A percentile compares a stretch with the other conserved stretches of the same genome.
phyloP scores from a whole-genome alignment of 2,329 filamentous ascomycete species.

The Fusarium nanum region DNA sequence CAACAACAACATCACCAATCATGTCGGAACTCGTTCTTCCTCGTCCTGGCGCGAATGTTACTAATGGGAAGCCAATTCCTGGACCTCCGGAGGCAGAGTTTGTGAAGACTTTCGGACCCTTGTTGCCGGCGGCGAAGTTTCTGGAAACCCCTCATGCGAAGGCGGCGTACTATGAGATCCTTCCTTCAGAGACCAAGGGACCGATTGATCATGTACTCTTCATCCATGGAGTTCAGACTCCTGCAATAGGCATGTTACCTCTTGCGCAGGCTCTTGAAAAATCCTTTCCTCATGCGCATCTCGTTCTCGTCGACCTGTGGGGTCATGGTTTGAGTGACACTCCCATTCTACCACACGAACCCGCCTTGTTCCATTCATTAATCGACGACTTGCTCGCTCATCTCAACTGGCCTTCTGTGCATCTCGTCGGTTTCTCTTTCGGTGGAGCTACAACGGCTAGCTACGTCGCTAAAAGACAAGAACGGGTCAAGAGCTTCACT shows the following conservation, averaged over 20 bases:
- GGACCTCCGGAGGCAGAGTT: conserved; percentile 54
- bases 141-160: conserved; percentile 49
- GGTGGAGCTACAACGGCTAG: conserved; percentile 55
- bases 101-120: conserved; percentile 50
- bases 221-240: conserved; percentile 64
- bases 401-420: conserved; percentile 56
- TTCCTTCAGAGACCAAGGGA: conserved; percentile 5
- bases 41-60: neutral
- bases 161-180: conserved; percentile 56
- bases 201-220: conserved; percentile 53
- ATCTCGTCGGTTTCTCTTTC: conserved; percentile 64
- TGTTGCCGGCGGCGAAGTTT: conserved; percentile 54
- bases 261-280: conserved; percentile 53
- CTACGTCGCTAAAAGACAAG: conserved; percentile 50
- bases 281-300: conserved; percentile 51
- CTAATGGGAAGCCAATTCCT: conserved; percentile 39
- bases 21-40: neutral
- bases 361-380: conserved; percentile 56
- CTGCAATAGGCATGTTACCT: conserved; percentile 60
- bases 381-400: conserved; percentile 54
- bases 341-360: conserved; percentile 55
- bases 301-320: conserved; percentile 62
- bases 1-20: no score
- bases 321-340: conserved; percentile 65
- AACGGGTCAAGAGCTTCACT: conserved; percentile 49